These are phyloP conservation scores for Epichloe scottii DNA, from an alignment of 2,329 filamentous ascomycete genomes.

Conservation along the genomic window DNA sequence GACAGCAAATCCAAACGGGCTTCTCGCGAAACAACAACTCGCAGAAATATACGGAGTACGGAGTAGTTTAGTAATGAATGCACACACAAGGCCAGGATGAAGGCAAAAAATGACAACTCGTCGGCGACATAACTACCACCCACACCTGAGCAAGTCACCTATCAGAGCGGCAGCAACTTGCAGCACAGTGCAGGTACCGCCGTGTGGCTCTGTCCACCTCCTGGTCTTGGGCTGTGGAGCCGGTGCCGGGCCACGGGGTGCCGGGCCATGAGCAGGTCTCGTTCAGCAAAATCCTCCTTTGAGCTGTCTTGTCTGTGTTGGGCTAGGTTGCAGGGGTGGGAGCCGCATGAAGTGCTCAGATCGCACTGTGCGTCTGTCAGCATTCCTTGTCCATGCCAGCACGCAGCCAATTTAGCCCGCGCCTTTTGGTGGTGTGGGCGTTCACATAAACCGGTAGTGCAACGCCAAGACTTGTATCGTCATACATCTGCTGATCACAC, in stretches of 20 bases:
- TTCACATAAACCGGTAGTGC: constrained; percentile 2
- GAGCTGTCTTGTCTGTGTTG: too few relatives aligned
- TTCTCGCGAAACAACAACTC: too few relatives aligned
- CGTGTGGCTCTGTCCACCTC: background rate
- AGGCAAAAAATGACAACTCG: background rate
- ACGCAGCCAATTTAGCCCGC: background rate
- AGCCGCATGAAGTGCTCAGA: background rate
- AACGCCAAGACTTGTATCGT: constrained; percentile 5
- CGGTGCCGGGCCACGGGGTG: background rate
- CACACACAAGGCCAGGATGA: background rate
- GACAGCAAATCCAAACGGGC: too few relatives aligned
- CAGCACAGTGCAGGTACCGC: constrained; percentile 1
- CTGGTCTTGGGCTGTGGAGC: background rate
- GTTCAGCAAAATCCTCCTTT: too few relatives aligned
- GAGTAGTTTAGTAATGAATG: too few relatives aligned
- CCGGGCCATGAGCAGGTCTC: background rate
- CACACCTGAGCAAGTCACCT: background rate
- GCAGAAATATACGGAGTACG: too few relatives aligned
- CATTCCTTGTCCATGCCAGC: background rate
- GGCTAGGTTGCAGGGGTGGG: too few relatives aligned
- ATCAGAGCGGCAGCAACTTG: background rate
- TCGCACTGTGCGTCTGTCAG: background rate
- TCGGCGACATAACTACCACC: too few relatives aligned
- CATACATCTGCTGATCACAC: background rate
- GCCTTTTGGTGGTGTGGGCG: background rate